Conservation (phyloP, 164 flowering plant species). For the Warburgia ugandensis region DNA sequence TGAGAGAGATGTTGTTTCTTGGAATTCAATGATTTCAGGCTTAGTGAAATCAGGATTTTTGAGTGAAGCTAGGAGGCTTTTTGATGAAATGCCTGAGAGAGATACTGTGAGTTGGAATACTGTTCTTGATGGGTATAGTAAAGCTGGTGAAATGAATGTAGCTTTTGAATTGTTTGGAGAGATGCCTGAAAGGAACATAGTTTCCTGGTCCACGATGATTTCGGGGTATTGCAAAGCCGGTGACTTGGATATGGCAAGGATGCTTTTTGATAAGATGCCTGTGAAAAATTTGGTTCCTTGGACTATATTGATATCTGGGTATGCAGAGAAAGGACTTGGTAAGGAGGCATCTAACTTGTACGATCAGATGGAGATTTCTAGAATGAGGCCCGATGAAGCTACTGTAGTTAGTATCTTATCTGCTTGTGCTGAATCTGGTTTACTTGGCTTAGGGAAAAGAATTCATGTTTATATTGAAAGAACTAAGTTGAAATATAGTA, state of each 20-base stretch:
- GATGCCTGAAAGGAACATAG: constrained; percentile 67
- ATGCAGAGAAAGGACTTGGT: constrained; percentile 60
- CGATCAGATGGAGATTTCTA: constrained; percentile 41
- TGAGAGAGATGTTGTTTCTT: constrained; percentile 55
- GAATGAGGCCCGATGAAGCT: constrained; percentile 46
- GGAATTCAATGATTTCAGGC: constrained; percentile 70
- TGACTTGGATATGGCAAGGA: constrained; percentile 69
- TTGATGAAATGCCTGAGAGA: constrained; percentile 76
- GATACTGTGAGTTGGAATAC: constrained; percentile 82
- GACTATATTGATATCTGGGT: constrained; percentile 74
- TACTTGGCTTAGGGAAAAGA: constrained; percentile 53
- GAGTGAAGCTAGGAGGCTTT: constrained; percentile 43
- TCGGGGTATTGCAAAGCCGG: constrained; percentile 56
- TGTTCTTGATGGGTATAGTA: constrained; percentile 63
- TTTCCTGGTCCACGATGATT: constrained; percentile 84
- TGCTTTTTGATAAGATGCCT: constrained; percentile 73
- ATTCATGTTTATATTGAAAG: constrained; percentile 45
- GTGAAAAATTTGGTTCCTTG: constrained; percentile 62
- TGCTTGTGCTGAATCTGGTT: constrained; percentile 75
- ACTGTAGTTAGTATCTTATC: constrained; percentile 53
- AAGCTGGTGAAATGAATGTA: constrained; percentile 49
- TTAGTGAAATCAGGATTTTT: constrained; percentile 42
- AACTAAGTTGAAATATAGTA: constrained; percentile 24
- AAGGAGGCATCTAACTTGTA: constrained; percentile 52
- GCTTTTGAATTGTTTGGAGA: constrained; percentile 61